Base-by-base conservation (phyloP, 2,329 filamentous ascomycete genomes). In the Mycosphaerella sp. region DNA sequence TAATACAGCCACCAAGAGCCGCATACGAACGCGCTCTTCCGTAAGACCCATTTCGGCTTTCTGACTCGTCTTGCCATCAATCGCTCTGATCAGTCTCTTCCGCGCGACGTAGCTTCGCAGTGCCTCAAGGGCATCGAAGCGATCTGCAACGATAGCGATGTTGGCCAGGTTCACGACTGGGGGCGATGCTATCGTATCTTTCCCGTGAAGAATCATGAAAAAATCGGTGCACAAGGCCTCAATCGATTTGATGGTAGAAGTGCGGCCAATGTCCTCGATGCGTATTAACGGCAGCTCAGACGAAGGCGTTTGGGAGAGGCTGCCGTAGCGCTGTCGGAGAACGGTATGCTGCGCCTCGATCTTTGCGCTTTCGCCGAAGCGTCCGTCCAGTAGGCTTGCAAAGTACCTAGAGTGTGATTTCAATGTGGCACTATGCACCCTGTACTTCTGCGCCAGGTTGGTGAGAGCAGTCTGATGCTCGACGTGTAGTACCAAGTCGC, bases 1-100 rank as follows among this genome's bases (percentile, higher is more conserved):
- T 40, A 87, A 72, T 71, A 84, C 80, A 0, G 83, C 78, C 2
- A 86, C 78, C 2, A 88, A 71, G 1, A 89, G 75, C 68, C 85
- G 87, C 69, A 90, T 85, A 1, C 87, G 80, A 34, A 86, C 67
- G 5, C 78, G 72, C 64, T 87, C 84, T 70, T 90, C 86, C 0
- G 74, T 72, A n/a, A 79, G 53, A 48, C 66, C 58, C 56, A 60
- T 51, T 47, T 71, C 45, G 40, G 62, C 55, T 53, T 77, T 74
- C 47, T 72, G 61, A 49, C 75, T 73, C 39, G 69, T 67, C 60
- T 73, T 77, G 11, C 68, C 68, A 54, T 77, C 76, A 5, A 76
- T 65, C 14, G 68, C 55, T 36, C 70, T 66, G 17, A 76, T 56
- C 29, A 72, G 68, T 60, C 73, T 75, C 62, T 70, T 74, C 48